These are phyloP conservation scores for Pelargonium myrrhifolium DNA, from an alignment of 441 rosid genomes.

Conservation along the genomic window DNA sequence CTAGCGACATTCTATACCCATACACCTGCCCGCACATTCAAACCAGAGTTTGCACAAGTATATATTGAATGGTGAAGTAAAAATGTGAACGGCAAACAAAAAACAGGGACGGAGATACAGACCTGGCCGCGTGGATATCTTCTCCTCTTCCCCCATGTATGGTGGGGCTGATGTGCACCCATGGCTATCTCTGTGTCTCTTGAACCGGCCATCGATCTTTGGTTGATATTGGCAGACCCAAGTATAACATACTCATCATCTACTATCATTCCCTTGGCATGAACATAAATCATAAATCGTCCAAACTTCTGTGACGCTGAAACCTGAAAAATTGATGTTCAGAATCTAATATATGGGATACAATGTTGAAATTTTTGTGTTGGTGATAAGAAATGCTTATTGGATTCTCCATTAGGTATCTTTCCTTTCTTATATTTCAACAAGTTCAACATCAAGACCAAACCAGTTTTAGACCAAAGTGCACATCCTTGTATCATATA, in stretches of 20 bases:
- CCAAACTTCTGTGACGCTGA: conserved; percentile 50
- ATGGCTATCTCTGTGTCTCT: conserved; percentile 95
- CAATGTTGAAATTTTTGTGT: no score
- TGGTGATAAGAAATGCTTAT: no score
- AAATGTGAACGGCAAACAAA: not conserved
- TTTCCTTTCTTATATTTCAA: no score
- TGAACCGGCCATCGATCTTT: conserved; percentile 90
- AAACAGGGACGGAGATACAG: not conserved
- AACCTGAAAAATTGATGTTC: conserved; percentile 33
- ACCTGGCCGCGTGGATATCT: conserved; percentile 85
- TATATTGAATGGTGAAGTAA: no score
- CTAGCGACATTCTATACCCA: conserved; percentile 91
- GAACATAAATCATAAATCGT: conserved; percentile 93
- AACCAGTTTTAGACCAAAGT: no score
- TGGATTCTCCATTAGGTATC: no score
- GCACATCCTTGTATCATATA: no score
- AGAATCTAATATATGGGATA: no score
- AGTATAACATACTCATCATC: conserved; percentile 81
- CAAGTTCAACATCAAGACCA: no score
- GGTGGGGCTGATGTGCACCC: conserved; percentile 94
- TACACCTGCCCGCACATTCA: conserved; percentile 36
- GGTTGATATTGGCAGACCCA: conserved; percentile 95
- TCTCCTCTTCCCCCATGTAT: conserved; percentile 66
- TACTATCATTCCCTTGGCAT: conserved; percentile 92
- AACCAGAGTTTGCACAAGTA: no score